Percentiles rank a stretch among this genome's conserved stretches.
Evolutionary conservation across 2,329 filamentous ascomycete genomes (phyloP).

Genomic region (Exophiala spinifera): DNA sequence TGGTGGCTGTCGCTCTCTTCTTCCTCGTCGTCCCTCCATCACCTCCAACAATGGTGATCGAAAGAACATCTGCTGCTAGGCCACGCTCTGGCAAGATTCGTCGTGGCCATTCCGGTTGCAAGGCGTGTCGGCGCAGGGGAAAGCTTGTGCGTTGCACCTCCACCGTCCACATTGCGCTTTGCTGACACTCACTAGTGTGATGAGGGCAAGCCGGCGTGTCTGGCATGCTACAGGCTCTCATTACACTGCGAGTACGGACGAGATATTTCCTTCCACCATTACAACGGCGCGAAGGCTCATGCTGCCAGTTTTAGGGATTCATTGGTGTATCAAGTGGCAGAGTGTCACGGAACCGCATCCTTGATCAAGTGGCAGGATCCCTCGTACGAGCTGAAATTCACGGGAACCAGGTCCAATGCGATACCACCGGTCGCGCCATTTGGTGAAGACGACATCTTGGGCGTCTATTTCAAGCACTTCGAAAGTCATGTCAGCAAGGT

Average conservation of each 20-base stretch:
- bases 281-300: not conserved
- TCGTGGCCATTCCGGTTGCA: not conserved
- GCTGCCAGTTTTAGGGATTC: not conserved
- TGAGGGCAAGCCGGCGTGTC: slow-evolving; percentile 7
- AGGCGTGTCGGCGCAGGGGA: not conserved
- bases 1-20: no score
- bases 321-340: no score
- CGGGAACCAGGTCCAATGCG: not conserved
- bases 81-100: not conserved
- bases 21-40: no score
- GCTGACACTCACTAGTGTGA: slow-evolving; percentile 9
- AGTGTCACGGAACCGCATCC: no score
- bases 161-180: no score
- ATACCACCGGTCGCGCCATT: not conserved
- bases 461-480: slow-evolving; percentile 11
- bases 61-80: not conserved
- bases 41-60: no score
- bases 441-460: not conserved
- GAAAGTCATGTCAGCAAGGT: slow-evolving; percentile 2
- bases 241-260: slow-evolving; percentile 2
- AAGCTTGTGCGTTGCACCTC: not conserved
- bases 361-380: not conserved
- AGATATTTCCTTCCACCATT: slow-evolving; percentile 1
- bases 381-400: not conserved
- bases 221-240: slow-evolving; percentile 6